A percentile compares a stretch with the other conserved stretches of the same genome.
Conservation (phyloP, 495 filamentous ascomycete genomes). For the Lepidopterella palustris region DNA sequence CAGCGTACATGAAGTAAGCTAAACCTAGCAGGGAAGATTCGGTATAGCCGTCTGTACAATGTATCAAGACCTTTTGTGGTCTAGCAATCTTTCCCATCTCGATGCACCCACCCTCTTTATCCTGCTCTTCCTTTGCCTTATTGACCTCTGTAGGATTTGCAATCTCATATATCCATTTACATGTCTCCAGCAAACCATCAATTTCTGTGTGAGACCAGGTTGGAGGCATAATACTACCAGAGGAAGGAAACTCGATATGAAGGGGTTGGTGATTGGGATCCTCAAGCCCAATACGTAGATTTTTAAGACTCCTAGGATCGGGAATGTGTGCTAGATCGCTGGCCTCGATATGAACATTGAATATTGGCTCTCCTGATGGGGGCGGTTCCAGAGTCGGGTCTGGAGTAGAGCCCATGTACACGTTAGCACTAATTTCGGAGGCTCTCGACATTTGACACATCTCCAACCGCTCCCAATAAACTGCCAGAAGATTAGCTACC, state of each 20-base stretch:
- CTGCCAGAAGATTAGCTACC: conserved; percentile 34
- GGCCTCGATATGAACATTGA: conserved; percentile 78
- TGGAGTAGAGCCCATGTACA: conserved; percentile 85
- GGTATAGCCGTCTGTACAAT: conserved; percentile 94
- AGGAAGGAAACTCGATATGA: conserved; percentile 82
- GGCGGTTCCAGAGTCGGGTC: conserved; percentile 48
- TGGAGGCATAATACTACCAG: conserved; percentile 78
- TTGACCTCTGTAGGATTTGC: conserved; percentile 49
- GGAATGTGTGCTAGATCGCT: conserved; percentile 71
- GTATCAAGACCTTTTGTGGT: conserved; percentile 63
- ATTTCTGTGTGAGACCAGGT: conserved; percentile 71
- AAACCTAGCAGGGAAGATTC: conserved; percentile 82
- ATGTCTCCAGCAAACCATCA: conserved; percentile 75
- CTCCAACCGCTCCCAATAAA: conserved; percentile 79
- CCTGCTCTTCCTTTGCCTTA: conserved; percentile 26
- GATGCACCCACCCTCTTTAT: conserved; percentile 39
- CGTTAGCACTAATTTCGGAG: conserved; percentile 79
- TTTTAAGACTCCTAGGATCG: conserved; percentile 47
- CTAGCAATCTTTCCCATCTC: conserved; percentile 33
- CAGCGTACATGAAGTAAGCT: conserved; percentile 85
- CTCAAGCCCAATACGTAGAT: conserved; percentile 51
- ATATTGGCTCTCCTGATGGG: conserved; percentile 31
- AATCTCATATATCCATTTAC: conserved; percentile 82
- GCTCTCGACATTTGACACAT: conserved; percentile 91
- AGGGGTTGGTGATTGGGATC: conserved; percentile 35